A percentile compares a stretch with the other conserved stretches of the same genome.
These are phyloP conservation scores for Aphanomyces stellatus DNA, from an alignment of 352 stramenopile species.

Conservation along the genomic window DNA sequence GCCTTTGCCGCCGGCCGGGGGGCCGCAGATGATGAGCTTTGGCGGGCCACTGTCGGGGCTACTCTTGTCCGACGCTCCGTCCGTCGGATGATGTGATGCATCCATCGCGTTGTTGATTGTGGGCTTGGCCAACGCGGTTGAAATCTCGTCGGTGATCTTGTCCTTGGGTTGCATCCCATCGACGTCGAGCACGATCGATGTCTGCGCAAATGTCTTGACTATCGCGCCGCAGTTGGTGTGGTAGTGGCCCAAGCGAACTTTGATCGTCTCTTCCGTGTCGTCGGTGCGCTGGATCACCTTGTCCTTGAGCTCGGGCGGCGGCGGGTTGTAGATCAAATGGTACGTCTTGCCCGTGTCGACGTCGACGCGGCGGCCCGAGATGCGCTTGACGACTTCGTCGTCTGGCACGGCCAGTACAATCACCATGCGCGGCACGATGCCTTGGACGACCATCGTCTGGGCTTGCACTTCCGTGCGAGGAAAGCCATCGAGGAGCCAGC, in stretches of 20 bases:
- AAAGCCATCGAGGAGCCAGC: conserved; percentile 94
- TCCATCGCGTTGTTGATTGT: not conserved
- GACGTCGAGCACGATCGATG: conserved; percentile 39
- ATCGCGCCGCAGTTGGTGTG: conserved; percentile 67
- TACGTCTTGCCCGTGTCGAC: conserved; percentile 91
- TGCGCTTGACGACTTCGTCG: conserved; percentile 75
- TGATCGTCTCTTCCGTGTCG: conserved; percentile 89
- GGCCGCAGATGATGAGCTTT: conserved; percentile 83
- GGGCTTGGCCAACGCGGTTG: not conserved
- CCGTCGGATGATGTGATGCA: not conserved
- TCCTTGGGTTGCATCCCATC: conserved; percentile 21
- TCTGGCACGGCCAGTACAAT: conserved; percentile 89
- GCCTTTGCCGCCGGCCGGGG: conserved; percentile 89
- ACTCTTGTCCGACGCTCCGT: not conserved
- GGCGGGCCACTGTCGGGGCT: conserved; percentile 16
- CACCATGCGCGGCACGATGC: conserved; percentile 81
- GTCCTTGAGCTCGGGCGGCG: conserved; percentile 49
- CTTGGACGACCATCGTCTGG: conserved; percentile 66
- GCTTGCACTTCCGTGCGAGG: conserved; percentile 88
- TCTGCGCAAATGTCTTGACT: conserved; percentile 39
- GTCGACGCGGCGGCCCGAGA: conserved; percentile 83
- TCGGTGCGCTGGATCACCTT: conserved; percentile 85
- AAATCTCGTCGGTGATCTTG: not conserved
- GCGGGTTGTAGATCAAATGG: conserved; percentile 94
- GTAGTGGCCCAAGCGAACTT: conserved; percentile 80